Evolutionary conservation across 345 rosid species (phyloP).

Genomic region (Gossypium mustelinum): DNA sequence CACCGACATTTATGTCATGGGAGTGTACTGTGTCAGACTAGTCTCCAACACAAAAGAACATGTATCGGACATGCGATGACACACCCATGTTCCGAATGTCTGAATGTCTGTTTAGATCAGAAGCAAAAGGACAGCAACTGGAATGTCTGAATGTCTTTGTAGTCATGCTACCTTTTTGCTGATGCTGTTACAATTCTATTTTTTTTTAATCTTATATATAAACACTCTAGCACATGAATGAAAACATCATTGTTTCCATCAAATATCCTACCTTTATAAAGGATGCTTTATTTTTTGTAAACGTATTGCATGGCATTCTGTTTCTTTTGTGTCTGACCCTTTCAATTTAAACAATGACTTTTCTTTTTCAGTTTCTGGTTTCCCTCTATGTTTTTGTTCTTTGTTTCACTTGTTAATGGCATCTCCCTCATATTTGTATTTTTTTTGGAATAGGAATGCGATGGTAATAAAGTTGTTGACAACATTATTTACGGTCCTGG

Average conservation of each 20-base stretch:
- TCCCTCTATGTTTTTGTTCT: background rate
- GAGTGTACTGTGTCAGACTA: background rate
- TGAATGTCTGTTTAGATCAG: background rate
- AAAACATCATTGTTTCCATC: no score
- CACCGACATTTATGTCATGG: background rate
- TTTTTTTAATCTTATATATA: background rate
- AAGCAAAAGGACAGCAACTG: background rate
- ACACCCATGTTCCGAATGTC: background rate
- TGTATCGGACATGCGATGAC: background rate
- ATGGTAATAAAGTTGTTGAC: slow-evolving; percentile 65
- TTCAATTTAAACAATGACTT: background rate
- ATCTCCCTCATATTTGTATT: background rate
- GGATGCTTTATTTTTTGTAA: background rate
- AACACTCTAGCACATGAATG: no score
- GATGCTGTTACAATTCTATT: background rate
- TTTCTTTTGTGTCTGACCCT: background rate
- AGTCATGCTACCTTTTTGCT: background rate
- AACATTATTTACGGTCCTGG: slow-evolving; percentile 68
- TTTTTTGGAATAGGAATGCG: slow-evolving; percentile 45
- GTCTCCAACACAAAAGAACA: background rate
- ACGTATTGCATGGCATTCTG: background rate
- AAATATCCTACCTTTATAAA: no score
- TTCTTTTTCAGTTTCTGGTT: slow-evolving; percentile 1
- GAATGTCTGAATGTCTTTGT: background rate
- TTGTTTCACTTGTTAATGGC: background rate